Base-by-base conservation (phyloP, 768 basidiomycete genomes). In the Candolleomyces aberdarensis region DNA sequence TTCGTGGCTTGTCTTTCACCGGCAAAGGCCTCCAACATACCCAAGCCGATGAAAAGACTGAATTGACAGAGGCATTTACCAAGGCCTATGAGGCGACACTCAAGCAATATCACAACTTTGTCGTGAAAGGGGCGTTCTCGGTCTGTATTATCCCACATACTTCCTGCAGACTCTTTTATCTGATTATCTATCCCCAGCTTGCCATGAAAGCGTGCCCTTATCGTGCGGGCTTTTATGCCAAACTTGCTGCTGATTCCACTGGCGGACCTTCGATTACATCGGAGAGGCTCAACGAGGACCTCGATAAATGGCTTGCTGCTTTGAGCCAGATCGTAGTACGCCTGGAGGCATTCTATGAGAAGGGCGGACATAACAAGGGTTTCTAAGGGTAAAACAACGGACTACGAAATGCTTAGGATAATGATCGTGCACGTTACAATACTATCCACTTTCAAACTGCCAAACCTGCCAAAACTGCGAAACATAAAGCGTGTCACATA, bases 1-100 rank as follows among this genome's bases (percentile, higher is more conserved):
- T 95, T 52, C 87, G 95, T 32, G 97, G 94, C 3, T 84, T 96
- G 56, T 84, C 85, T 31, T 99, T 99, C 79, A 99, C 96, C 39
- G 86, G 88, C 75, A 79, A 83, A 59, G 91, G 91, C 0, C 84
- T 99, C 26, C 82, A 89, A 64, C 76, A 81, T 49, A 83, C 88
- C 0, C 89, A 94, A 67, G 79, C 76, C 3, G 83, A 96, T 73
- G 78, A 83, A 49, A 69, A 70, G 1, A 71, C 78, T 51, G 91
- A 94, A 70, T 84, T 99, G 14, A 67, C 84, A 2, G 75, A 64
- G 0, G 90, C 90, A 19, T 99, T 99, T 74, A 86, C 77, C 31
- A 85, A 86, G 49, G 84, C 91, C 0, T 99, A 99, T 72, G 88
- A 88, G 20, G 79, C 65, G 10, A 95, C 91, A 14, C 78, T 99